Evolutionary conservation across 768 basidiomycete genomes (phyloP).

Genomic region (Lanmaoa rubissima): DNA sequence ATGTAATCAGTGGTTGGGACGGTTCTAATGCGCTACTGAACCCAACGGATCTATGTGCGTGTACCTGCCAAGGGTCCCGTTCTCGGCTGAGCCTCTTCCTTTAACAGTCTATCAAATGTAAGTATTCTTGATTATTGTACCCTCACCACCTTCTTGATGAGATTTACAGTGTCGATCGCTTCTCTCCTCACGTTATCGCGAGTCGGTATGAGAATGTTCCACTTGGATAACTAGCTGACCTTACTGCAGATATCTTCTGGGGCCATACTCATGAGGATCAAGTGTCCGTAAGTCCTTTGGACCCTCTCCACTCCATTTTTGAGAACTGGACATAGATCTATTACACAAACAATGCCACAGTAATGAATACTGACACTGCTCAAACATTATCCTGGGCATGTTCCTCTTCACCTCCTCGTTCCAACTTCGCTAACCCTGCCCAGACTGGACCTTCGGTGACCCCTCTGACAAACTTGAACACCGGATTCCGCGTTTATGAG

Average conservation of each 20-base stretch:
- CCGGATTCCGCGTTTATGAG: constrained; percentile 58
- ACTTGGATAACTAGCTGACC: constrained; percentile 7
- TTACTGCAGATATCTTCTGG: constrained; percentile 61
- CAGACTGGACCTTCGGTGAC: constrained; percentile 72
- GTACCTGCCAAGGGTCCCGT: not conserved
- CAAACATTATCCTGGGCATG: constrained; percentile 51
- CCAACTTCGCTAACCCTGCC: constrained; percentile 8
- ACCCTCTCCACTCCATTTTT: not conserved
- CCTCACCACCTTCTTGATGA: not conserved
- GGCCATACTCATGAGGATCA: constrained; percentile 79
- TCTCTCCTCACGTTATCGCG: constrained; percentile 73
- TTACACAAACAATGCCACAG: constrained; percentile 70
- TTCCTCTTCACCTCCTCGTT: constrained; percentile 3
- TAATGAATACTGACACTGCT: constrained; percentile 55
- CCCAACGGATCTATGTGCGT: constrained; percentile 69
- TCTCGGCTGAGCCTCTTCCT: not conserved
- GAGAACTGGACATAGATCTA: constrained; percentile 47
- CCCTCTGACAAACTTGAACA: constrained; percentile 68
- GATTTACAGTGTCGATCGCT: constrained; percentile 62
- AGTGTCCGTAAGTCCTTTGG: constrained; percentile 45
- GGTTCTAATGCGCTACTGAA: constrained; percentile 61
- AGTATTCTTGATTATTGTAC: not conserved
- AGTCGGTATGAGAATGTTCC: constrained; percentile 41
- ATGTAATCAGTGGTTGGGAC: constrained; percentile 67
- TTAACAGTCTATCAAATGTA: constrained; percentile 50